Conservation (phyloP, 352 stramenopile genomes). For the Pythium aquatile region DNA sequence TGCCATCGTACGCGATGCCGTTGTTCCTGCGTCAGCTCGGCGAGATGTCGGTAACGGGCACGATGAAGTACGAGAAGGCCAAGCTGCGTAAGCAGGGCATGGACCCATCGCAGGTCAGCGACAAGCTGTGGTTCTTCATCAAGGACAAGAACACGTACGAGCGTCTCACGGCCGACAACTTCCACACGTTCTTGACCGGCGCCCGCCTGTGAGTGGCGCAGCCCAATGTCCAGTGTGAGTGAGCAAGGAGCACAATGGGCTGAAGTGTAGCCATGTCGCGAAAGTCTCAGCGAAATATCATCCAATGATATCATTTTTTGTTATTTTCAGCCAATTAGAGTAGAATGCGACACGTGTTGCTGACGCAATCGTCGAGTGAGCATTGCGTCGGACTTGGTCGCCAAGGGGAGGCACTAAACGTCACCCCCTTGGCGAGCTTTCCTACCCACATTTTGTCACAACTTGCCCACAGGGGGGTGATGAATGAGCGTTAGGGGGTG, state of each 20-base stretch:
- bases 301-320: not conserved
- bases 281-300: not conserved
- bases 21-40: slow-evolving; percentile 78
- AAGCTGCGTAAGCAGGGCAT: slow-evolving; percentile 81
- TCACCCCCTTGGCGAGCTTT: too few relatives aligned
- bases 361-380: not conserved
- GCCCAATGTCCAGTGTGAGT: not conserved
- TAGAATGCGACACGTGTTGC: not conserved
- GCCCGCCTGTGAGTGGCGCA: slow-evolving; percentile 42
- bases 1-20: slow-evolving; percentile 74
- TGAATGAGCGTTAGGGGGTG: too few relatives aligned
- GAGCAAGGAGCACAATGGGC: not conserved
- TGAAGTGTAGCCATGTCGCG: not conserved
- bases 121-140: slow-evolving; percentile 64
- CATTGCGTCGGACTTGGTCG: not conserved
- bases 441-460: too few relatives aligned
- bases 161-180: slow-evolving; percentile 51
- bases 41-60: slow-evolving; percentile 80
- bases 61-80: slow-evolving; percentile 91
- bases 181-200: slow-evolving; percentile 50
- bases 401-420: not conserved
- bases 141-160: slow-evolving; percentile 50
- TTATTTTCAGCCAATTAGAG: not conserved
- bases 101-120: slow-evolving; percentile 52
- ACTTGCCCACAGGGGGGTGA: too few relatives aligned